Base-by-base conservation (phyloP, 768 basidiomycete species). In the Grammothele lineata region DNA sequence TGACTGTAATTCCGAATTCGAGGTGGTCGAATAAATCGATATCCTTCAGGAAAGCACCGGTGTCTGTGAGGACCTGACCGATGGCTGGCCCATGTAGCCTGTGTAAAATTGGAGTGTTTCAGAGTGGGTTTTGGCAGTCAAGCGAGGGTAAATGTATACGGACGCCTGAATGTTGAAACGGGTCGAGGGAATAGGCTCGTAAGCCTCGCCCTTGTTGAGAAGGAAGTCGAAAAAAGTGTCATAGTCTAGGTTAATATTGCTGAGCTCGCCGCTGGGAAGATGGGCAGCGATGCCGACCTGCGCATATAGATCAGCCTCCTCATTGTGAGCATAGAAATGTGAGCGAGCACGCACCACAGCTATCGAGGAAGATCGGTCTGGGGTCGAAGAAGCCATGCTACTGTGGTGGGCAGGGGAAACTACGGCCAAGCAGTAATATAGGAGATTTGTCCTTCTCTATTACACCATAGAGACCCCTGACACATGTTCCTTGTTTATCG, bases 281-380 rank as follows among this genome's bases (percentile, higher is more conserved):
- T 70, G 65, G 17, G 63, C 63, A 24, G 71, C 65, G 25, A 73
- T 59, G 30, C 71, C 71, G 48, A 71, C 65, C 68, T 69, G 12
- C 9, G 32, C 11, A 2, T n/a, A n/a, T n/a, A n/a, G n/a, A n/a
- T n/a, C n/a, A n/a, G n/a, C n/a, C n/a, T n/a, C n/a, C n/a, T n/a
- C n/a, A n/a, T n/a, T n/a, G n/a, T n/a, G n/a, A n/a, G n/a, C n/a
- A n/a, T n/a, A n/a, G n/a, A n/a, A n/a, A n/a, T n/a, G n/a, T n/a
- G n/a, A n/a, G n/a, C n/a, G n/a, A n/a, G n/a, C n/a, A n/a, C n/a
- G n/a, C n/a, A n/a, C n/a, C n/a, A n/a, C n/a, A n/a, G n/a, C n/a
- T n/a, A n/a, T n/a, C n/a, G n/a, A n/a, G n/a, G n/a, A n/a, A n/a
- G n/a, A n/a, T n/a, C n/a, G n/a, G n/a, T n/a, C n/a, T n/a, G n/a